phyloP scores from a whole-genome alignment of 2,329 filamentous ascomycete genomes.

The Xylariaceae sp. region DNA sequence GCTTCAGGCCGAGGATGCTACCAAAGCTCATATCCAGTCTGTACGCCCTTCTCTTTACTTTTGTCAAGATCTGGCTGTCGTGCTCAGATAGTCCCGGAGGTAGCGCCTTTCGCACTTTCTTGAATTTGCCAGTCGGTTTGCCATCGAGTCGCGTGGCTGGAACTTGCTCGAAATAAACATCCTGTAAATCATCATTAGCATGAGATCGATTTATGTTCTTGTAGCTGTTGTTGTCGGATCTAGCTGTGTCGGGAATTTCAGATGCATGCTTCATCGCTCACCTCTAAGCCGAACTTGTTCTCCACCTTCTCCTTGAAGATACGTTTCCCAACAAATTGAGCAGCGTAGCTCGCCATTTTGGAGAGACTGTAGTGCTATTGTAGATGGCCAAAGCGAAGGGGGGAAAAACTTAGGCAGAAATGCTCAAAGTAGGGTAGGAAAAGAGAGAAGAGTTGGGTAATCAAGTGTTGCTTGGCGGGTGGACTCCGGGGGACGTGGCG shows the following conservation, averaged over 20 bases:
- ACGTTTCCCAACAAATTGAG: slow-evolving; percentile 54
- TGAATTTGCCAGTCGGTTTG: slow-evolving; percentile 64
- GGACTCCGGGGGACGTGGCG: too few species aligned
- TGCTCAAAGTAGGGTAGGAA: too few species aligned
- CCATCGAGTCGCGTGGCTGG: slow-evolving; percentile 67
- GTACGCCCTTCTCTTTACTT: slow-evolving; percentile 82
- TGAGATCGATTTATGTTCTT: slow-evolving; percentile 4
- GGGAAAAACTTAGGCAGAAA: too few species aligned
- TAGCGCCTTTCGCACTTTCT: slow-evolving; percentile 80
- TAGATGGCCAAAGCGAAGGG: too few species aligned
- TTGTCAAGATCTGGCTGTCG: slow-evolving; percentile 77
- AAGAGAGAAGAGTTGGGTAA: too few species aligned
- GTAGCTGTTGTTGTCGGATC: slow-evolving; percentile 18
- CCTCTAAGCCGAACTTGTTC: slow-evolving; percentile 57
- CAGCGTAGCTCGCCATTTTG: slow-evolving; percentile 50
- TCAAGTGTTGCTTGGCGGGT: too few species aligned
- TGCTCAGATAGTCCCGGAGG: slow-evolving; percentile 78
- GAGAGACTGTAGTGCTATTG: too few species aligned
- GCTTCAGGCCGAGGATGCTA: slow-evolving; percentile 73
- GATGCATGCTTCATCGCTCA: slow-evolving; percentile 26
- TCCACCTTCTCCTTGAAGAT: slow-evolving; percentile 53
- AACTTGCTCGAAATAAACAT: slow-evolving; percentile 85
- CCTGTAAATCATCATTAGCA: slow-evolving; percentile 50
- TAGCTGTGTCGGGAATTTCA: too few species aligned
- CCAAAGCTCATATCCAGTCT: slow-evolving; percentile 81